These are phyloP conservation scores for Alternaria sp. DNA, from an alignment of 2,329 filamentous ascomycete genomes.

Conservation along the genomic window DNA sequence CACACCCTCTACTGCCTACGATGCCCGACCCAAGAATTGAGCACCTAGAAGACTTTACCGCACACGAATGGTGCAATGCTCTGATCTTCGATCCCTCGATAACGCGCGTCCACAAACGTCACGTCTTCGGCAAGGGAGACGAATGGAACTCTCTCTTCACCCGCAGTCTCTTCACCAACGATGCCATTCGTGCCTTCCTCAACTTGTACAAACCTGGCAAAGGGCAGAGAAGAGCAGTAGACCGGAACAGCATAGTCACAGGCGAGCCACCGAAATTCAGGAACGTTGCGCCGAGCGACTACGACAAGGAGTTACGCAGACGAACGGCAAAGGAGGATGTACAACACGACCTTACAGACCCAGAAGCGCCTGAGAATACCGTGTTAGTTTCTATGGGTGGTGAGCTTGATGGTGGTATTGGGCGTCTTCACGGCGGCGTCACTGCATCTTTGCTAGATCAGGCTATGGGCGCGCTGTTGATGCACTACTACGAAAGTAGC, in stretches of 20 bases:
- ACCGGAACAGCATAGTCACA: constrained; percentile 5
- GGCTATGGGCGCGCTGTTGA: constrained; percentile 34
- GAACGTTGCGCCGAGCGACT: not conserved
- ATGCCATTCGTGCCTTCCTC: constrained; percentile 34
- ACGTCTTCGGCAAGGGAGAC: constrained; percentile 4
- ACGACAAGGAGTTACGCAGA: constrained; percentile 1
- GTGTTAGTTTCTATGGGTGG: constrained; percentile 31
- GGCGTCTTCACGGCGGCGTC: constrained; percentile 38
- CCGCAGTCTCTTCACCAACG: constrained; percentile 34
- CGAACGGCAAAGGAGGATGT: constrained; percentile 22
- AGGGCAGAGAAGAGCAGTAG: constrained; percentile 12
- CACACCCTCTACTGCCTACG: not conserved
- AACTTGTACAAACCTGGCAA: constrained; percentile 30
- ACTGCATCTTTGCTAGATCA: constrained; percentile 37
- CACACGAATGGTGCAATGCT: constrained; percentile 34
- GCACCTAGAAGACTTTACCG: constrained; percentile 37
- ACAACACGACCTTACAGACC: constrained; percentile 17
- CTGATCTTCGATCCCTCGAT: constrained; percentile 28
- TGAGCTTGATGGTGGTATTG: constrained; percentile 31
- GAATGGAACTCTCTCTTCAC: constrained; percentile 27
- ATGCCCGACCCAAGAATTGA: constrained; percentile 18
- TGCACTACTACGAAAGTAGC: constrained; percentile 20
- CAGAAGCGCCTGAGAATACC: constrained; percentile 28
- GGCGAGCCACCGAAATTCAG: not conserved
- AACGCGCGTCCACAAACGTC: constrained; percentile 28